A percentile compares a stretch with the other conserved stretches of the same genome.
These are phyloP conservation scores for Pseudisothecium myosuroides DNA, from an alignment of 225 moss, liverwort and hornwort species.

Conservation along the genomic window DNA sequence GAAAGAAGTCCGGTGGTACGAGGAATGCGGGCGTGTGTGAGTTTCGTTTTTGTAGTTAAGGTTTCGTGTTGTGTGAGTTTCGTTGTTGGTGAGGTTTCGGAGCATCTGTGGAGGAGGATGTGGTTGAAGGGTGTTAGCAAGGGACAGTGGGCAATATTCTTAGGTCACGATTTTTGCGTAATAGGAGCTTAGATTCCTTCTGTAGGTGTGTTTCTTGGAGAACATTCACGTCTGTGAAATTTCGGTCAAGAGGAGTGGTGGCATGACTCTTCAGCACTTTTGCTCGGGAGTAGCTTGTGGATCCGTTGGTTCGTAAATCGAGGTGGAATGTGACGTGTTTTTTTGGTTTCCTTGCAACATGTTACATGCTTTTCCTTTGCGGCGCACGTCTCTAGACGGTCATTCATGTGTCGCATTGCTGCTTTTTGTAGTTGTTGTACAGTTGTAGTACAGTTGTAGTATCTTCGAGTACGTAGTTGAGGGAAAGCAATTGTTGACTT, in stretches of 20 bases:
- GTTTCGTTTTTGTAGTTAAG: background rate
- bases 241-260: background rate
- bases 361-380: background rate
- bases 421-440: background rate
- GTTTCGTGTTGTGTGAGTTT: background rate
- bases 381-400: background rate
- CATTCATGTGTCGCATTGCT: background rate
- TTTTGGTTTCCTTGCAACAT: background rate
- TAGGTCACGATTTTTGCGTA: background rate
- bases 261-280: background rate
- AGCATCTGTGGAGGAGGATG: background rate
- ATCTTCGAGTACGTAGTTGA: too few species aligned
- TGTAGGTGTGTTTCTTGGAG: background rate
- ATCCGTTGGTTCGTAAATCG: background rate
- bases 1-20: background rate
- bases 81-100: background rate
- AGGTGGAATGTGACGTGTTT: background rate
- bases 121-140: background rate
- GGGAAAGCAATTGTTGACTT: background rate
- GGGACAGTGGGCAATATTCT: background rate
- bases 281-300: background rate
- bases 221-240: background rate
- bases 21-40: background rate
- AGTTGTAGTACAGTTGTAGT: background rate
- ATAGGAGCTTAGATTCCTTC: background rate